These are phyloP conservation scores for Trichomonas vaginalis DNA, from an alignment of 208 protist genomes.

Conservation along the genomic window DNA sequence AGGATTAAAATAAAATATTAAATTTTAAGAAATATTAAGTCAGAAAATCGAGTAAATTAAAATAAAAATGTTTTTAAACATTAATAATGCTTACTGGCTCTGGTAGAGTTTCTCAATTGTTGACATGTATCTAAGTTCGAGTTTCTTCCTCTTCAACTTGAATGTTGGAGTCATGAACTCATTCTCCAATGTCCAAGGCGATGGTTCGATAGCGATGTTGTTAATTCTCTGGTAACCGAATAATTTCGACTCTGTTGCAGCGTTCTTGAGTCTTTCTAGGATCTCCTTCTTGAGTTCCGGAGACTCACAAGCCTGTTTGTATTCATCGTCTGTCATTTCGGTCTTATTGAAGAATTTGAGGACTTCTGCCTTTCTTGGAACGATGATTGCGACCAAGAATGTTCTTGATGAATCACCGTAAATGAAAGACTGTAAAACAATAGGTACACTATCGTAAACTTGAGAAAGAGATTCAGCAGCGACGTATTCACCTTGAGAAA, in stretches of 20 bases:
- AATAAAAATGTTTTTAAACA: background rate
- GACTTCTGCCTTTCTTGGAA: conserved; percentile 29
- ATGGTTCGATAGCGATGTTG: conserved; percentile 32
- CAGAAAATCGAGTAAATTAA: background rate
- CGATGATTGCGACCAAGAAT: conserved; percentile 44
- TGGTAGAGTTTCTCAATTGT: background rate
- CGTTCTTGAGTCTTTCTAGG: background rate
- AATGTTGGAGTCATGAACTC: conserved; percentile 56
- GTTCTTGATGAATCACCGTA: conserved; percentile 35
- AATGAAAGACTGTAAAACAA: conserved; percentile 18
- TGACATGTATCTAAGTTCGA: background rate
- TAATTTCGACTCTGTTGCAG: conserved; percentile 33
- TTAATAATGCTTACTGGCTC: background rate
- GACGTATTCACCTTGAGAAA: conserved; percentile 47
- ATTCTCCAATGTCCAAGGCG: conserved; percentile 47
- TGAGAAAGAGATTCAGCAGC: background rate
- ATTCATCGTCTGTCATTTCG: background rate
- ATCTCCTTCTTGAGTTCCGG: background rate
- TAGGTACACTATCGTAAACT: background rate
- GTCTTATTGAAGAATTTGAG: background rate
- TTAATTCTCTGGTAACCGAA: conserved; percentile 42
- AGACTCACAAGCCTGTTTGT: background rate
- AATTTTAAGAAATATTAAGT: no score
- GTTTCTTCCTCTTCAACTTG: conserved; percentile 48
- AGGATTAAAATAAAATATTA: no score